A percentile compares a stretch with the other conserved stretches of the same genome.
These are phyloP conservation scores for Umbelopsis ramanniana DNA, from an alignment of 192 early-diverging fungal genomes.

Conservation along the genomic window DNA sequence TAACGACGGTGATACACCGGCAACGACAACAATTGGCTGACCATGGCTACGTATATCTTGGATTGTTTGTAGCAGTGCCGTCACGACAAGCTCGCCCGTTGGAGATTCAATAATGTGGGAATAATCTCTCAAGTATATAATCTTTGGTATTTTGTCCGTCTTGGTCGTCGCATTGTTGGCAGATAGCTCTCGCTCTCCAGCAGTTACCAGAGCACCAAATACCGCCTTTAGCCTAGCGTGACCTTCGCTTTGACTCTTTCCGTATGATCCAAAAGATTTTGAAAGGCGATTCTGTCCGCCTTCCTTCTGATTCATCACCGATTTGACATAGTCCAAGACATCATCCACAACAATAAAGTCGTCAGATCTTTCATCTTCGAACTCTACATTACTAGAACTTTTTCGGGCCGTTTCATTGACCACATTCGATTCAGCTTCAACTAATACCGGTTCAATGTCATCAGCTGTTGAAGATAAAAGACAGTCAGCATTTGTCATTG, in stretches of 20 bases:
- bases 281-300: slow-evolving; percentile 16
- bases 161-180: not conserved
- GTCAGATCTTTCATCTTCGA: not conserved
- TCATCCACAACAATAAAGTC: slow-evolving; percentile 17
- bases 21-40: not conserved
- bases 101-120: slow-evolving; percentile 38
- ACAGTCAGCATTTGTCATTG: not conserved
- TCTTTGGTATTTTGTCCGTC: slow-evolving; percentile 30
- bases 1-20: slow-evolving; percentile 2
- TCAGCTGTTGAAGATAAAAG: not conserved
- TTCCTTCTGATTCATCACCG: slow-evolving; percentile 6
- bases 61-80: slow-evolving; percentile 2
- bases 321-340: not conserved
- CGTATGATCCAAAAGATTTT: slow-evolving; percentile 10
- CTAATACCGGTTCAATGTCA: slow-evolving; percentile 1
- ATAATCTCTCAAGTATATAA: slow-evolving; percentile 56
- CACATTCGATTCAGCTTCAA: not conserved
- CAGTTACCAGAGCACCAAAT: slow-evolving; percentile 44
- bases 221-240: slow-evolving; percentile 17
- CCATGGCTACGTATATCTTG: slow-evolving; percentile 1
- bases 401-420: not conserved
- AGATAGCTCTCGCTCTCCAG: slow-evolving; percentile 20
- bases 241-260: slow-evolving; percentile 41
- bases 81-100: not conserved
- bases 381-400: not conserved